Base-by-base conservation (phyloP, 306 rosid species). In the Glycine latifolia region DNA sequence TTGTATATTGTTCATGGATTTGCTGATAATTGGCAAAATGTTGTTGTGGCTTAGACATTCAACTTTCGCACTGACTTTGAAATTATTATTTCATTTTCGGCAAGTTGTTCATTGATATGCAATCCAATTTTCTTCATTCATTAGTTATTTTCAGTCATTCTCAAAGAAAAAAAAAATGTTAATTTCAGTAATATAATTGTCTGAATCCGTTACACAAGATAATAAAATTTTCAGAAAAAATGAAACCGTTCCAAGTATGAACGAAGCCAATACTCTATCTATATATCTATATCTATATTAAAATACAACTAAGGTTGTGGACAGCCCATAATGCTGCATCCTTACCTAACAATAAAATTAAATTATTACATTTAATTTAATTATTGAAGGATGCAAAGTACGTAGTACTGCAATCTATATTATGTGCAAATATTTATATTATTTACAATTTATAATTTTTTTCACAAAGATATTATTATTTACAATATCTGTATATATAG, bases 251-350 rank as follows among this genome's bases (percentile, higher is more conserved):
- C 77, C 74, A 58, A 61, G 60, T 58, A 55, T 54, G 82, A 85
- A 79, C 82, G 74, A 84, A 84, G 65, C 61, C 75, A 17, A 82
- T 85, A 83, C 56, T 63, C 54, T 43, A 2, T 47, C 50, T 8
- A 46, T 47, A 76, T 4, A 20, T 7, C 17, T 63, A 13, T 37
- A 63, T 68, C 54, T 44, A 44, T 11, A 15, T 72, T 48, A 49
- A 49, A 31, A 56, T 71, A 83, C 68, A 14, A 55, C 81, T 80
- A 16, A 60, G 82, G 85, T 55, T 86, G 82, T 79, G 71, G 71
- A 86, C 97, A 92, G 50, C 93, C 88, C 86, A 92, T 74, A 84
- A 14, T 85, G 87, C 79, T 85, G 79, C 76, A 58, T 59, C 39
- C 56, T 37, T 14, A 35, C 67, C 44, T 9, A 71, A 48, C 55